Percentiles rank a stretch among this genome's conserved stretches.
Evolutionary conservation across 352 stramenopile species (phyloP).

Genomic region (Pythium brachiatum): DNA sequence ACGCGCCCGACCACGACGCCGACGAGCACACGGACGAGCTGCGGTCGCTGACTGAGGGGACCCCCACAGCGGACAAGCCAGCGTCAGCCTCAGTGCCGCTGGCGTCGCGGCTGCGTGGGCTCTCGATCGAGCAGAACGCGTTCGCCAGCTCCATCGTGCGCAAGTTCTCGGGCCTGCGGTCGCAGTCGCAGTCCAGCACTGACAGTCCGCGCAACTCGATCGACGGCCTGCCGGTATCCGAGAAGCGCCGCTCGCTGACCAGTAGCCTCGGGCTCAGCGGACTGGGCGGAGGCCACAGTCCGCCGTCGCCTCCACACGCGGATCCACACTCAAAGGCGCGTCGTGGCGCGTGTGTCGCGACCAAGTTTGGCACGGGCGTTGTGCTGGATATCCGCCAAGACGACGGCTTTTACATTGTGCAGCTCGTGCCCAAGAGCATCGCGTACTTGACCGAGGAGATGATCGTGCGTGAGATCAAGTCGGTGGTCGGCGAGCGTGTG

Average conservation of each 20-base stretch:
- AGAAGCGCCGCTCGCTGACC: constrained; percentile 19
- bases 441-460: constrained; percentile 65
- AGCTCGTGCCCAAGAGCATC: constrained; percentile 67
- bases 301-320: constrained; percentile 28
- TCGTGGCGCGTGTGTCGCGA: constrained; percentile 69
- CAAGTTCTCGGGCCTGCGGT: constrained; percentile 22
- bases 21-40: constrained; percentile 32
- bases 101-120: constrained; percentile 19
- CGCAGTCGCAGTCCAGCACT: constrained; percentile 13
- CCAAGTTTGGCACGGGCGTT: constrained; percentile 69
- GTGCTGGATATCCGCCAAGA: constrained; percentile 70
- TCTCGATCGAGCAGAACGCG: constrained; percentile 30
- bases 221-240: constrained; percentile 28
- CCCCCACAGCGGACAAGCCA: constrained; percentile 23
- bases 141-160: constrained; percentile 28
- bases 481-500: constrained; percentile 76
- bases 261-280: constrained; percentile 24
- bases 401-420: constrained; percentile 74
- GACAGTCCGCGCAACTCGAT: constrained; percentile 42
- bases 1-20: constrained; percentile 21
- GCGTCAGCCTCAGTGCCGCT: not conserved
- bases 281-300: not conserved
- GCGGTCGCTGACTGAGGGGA: constrained; percentile 41
- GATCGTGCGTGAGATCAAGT: constrained; percentile 81
- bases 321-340: constrained; percentile 43